phyloP scores from a whole-genome alignment of 495 filamentous ascomycete species.

The Aspergillus asperescens region DNA sequence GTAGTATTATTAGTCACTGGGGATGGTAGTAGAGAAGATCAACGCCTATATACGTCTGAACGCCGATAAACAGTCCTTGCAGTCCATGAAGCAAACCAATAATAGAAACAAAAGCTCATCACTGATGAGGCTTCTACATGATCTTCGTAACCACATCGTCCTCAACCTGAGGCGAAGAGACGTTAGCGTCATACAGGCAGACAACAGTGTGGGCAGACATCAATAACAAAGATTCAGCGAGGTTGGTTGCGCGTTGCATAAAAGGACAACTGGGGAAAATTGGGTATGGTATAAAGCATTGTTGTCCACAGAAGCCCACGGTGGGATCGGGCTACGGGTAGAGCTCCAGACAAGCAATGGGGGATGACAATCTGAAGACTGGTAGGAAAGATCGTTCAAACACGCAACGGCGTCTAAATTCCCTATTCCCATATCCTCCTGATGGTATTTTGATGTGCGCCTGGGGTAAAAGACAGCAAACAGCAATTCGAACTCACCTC shows the following conservation, averaged over 20 bases:
- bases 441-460: background rate
- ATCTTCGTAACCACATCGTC: slow-evolving; percentile 91
- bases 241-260: background rate
- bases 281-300: background rate
- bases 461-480: background rate
- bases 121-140: slow-evolving; percentile 57
- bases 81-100: slow-evolving; percentile 18
- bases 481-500: slow-evolving; percentile 63
- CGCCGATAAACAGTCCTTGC: slow-evolving; percentile 18
- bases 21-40: slow-evolving; percentile 16
- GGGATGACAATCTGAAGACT: background rate
- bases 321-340: background rate
- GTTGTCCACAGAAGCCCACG: background rate
- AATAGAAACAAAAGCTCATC: slow-evolving; percentile 23
- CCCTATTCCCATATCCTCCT: background rate
- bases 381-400: background rate
- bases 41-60: slow-evolving; percentile 34
- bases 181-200: slow-evolving; percentile 46
- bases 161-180: slow-evolving; percentile 67
- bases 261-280: background rate
- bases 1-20: slow-evolving; percentile 35
- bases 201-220: background rate
- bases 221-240: too few species aligned
- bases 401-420: background rate
- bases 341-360: background rate